Percentiles rank a stretch among this genome's conserved stretches.
Evolutionary conservation across 331 rosid genomes (phyloP).

Genomic region (Quercus phellos): DNA sequence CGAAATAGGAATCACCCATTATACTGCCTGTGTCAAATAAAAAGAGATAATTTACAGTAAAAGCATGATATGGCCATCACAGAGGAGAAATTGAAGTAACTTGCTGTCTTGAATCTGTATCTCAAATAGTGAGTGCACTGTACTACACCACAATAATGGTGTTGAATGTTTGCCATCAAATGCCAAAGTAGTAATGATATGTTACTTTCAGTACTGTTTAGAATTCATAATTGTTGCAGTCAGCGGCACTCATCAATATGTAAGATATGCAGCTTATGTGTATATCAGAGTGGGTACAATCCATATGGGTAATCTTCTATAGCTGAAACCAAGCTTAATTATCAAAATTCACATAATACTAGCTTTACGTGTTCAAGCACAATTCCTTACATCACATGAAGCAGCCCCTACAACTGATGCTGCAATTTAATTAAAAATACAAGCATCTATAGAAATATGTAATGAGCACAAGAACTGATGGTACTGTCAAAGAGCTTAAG

Average conservation of each 20-base stretch:
- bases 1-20: slow-evolving; percentile 59
- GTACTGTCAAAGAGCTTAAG: slow-evolving; percentile 8
- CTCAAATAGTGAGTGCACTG: neutral
- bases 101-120: slow-evolving; percentile 3
- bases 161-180: neutral
- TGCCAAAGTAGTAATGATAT: no score
- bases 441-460: slow-evolving; percentile 11
- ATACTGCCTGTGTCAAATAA: slow-evolving; percentile 45
- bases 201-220: no score
- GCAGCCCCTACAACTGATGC: neutral
- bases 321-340: neutral
- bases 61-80: neutral
- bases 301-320: neutral
- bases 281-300: neutral
- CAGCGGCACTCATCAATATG: no score
- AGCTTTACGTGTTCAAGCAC: neutral
- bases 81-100: neutral
- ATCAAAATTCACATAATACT: neutral
- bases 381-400: neutral
- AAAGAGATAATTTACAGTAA: neutral
- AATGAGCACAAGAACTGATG: slow-evolving; percentile 3
- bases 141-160: neutral
- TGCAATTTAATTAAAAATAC: slow-evolving; percentile 5
- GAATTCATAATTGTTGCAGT: no score
- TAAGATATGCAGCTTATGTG: no score